Percentiles rank a stretch among this genome's conserved stretches.
Evolutionary conservation across 2,329 filamentous ascomycete genomes (phyloP).

Genomic region (Aplosporella prunicola): DNA sequence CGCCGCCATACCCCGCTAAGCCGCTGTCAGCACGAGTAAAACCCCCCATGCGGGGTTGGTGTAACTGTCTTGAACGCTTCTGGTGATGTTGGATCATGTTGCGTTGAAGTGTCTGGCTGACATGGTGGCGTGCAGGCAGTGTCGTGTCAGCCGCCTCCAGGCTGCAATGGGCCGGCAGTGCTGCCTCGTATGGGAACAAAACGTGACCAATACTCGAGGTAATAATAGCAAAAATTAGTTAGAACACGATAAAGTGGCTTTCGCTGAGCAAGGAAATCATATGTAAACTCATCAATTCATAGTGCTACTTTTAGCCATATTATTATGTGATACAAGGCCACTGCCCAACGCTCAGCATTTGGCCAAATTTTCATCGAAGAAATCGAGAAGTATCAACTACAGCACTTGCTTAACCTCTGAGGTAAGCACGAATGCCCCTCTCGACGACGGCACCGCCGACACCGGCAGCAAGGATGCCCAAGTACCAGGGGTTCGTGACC

Average conservation of each 20-base stretch:
- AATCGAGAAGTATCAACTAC: neutral
- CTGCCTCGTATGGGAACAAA: too few relatives aligned
- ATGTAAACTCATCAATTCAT: neutral
- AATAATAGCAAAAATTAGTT: neutral
- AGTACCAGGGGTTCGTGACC: conserved; percentile 47
- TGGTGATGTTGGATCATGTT: too few relatives aligned
- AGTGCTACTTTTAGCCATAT: neutral
- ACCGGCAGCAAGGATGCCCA: conserved; percentile 43
- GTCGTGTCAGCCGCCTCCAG: too few relatives aligned
- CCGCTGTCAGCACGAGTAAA: too few relatives aligned
- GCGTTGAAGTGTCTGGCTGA: too few relatives aligned
- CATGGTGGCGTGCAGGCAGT: too few relatives aligned
- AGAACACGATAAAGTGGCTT: neutral
- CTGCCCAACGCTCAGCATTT: neutral
- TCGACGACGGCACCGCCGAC: conserved; percentile 42
- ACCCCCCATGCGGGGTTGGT: too few relatives aligned
- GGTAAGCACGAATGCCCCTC: conserved; percentile 21
- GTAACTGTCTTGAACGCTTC: too few relatives aligned
- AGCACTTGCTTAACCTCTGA: conserved; percentile 2
- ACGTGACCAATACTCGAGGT: neutral
- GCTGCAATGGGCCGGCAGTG: too few relatives aligned
- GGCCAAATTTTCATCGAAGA: neutral
- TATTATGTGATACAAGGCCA: conserved; percentile 4
- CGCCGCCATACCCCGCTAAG: too few relatives aligned
- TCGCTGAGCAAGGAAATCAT: neutral